Conservation (phyloP, 2,329 filamentous ascomycete species). For the Penicillium sp. region DNA sequence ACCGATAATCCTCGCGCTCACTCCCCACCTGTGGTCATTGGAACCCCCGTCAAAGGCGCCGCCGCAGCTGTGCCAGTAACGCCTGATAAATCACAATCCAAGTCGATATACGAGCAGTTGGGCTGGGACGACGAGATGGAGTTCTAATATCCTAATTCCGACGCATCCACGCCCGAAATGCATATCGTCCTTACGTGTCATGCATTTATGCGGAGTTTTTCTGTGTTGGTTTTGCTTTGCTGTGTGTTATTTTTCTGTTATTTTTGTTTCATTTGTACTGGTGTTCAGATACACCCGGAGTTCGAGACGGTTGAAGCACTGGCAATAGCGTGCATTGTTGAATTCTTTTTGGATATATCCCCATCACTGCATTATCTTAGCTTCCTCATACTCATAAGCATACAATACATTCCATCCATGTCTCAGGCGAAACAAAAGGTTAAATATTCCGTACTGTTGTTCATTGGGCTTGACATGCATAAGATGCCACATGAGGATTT, state of each 20-base stretch:
- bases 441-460: not conserved
- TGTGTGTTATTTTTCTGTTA: not conserved
- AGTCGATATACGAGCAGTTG: slow-evolving; percentile 45
- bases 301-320: not conserved
- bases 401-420: not conserved
- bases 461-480: not conserved
- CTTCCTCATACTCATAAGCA: not conserved
- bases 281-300: not conserved
- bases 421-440: not conserved
- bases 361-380: slow-evolving; percentile 4
- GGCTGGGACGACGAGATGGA: slow-evolving; percentile 46
- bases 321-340: slow-evolving; percentile 4
- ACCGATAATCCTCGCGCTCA: slow-evolving; percentile 7
- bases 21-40: slow-evolving; percentile 25
- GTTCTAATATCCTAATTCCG: slow-evolving; percentile 10
- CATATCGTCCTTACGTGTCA: not conserved
- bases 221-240: not conserved
- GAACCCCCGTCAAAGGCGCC: slow-evolving; percentile 36
- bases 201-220: slow-evolving; percentile 1
- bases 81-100: slow-evolving; percentile 36
- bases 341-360: slow-evolving; percentile 6
- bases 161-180: not conserved
- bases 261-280: not conserved
- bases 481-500: not conserved
- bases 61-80: slow-evolving; percentile 30